Evolutionary conservation across 768 basidiomycete genomes (phyloP), one percentile per base, ranked within the genome.

Genomic region (Lentinula guzmanii): DNA sequence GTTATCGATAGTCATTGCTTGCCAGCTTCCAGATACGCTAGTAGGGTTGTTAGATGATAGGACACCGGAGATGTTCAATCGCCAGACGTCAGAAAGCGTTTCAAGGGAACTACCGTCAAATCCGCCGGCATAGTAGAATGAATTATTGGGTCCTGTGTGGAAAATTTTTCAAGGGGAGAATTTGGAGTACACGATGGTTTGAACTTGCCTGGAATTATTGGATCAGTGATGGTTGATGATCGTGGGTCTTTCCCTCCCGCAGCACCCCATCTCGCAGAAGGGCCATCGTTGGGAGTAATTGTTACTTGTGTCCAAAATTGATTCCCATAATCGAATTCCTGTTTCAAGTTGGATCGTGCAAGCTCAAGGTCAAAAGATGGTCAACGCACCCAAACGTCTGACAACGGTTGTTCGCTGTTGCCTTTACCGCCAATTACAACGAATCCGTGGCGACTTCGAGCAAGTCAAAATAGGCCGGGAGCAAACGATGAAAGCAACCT

Each of bases 261-360:
- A 1, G 90, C 86, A 46, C 86, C 85, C 82, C 84, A 91, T 21
- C 89, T 79, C 56, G 86, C 69, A 28, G 85, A 75, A 37, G 91
- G 91, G 5, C 78, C 75, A 41, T 56, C 31, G 28, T 77, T 79
- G 18, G 81, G 69, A 10, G 82, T 76, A 4, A 89, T 65, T 16
- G 63, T 65, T 37, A 91, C 83, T 66, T 81, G 65, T 0, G 86
- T 79, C 91, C 91, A 93, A 69, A 93, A 93, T 61, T 90, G 77
- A 66, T 85, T 86, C 61, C 70, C 80, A 66, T 86, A 92, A 71
- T 91, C 88, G 67, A 79, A 93, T 73, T 91, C 90, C 90, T 91
- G 67, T 28, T n/a, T 28, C 28, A 52, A 42, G 39, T 70, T 60
- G 45, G 70, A 62, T 24, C 24, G 42, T 28, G 33, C 21, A 60